phyloP scores from a whole-genome alignment of 2,329 filamentous ascomycete species.

The Graphium sp. region DNA sequence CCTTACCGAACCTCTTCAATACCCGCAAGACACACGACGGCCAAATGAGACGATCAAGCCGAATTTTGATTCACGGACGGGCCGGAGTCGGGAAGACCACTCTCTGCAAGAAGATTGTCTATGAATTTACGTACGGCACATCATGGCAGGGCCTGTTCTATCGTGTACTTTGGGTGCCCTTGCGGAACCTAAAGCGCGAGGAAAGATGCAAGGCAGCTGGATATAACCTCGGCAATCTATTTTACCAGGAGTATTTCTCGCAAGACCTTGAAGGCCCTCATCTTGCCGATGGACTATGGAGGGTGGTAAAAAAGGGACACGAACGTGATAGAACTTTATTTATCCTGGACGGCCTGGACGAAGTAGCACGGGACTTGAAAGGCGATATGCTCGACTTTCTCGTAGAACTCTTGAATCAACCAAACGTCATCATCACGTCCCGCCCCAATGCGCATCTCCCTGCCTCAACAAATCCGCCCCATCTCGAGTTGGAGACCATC shows the following conservation, averaged over 20 bases:
- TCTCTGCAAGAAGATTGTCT: slow-evolving; percentile 21
- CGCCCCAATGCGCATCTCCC: slow-evolving; percentile 12
- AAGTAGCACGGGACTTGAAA: slow-evolving; percentile 13
- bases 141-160: slow-evolving; percentile 14
- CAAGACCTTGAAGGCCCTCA: slow-evolving; percentile 2
- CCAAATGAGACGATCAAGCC: slow-evolving; percentile 6
- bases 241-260: slow-evolving; percentile 13
- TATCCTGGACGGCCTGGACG: slow-evolving; percentile 24
- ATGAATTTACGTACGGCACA: slow-evolving; percentile 12
- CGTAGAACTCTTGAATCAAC: slow-evolving; percentile 12
- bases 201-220: slow-evolving; percentile 1
- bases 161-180: slow-evolving; percentile 19
- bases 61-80: slow-evolving; percentile 17
- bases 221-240: slow-evolving; percentile 11
- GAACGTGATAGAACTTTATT: slow-evolving; percentile 14
- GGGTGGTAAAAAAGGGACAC: slow-evolving; percentile 2
- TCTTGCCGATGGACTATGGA: slow-evolving; percentile 8
- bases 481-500: slow-evolving; percentile 21
- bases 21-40: neutral
- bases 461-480: slow-evolving; percentile 6
- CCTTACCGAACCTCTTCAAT: slow-evolving; percentile 1
- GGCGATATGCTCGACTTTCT: slow-evolving; percentile 10
- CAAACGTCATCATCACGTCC: slow-evolving; percentile 21
- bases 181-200: slow-evolving; percentile 19
- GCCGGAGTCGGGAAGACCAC: slow-evolving; percentile 22